Percentiles rank a stretch among this genome's conserved stretches.
Conservation (phyloP, 2,329 filamentous ascomycete genomes). For the Hypoxylon sp. region DNA sequence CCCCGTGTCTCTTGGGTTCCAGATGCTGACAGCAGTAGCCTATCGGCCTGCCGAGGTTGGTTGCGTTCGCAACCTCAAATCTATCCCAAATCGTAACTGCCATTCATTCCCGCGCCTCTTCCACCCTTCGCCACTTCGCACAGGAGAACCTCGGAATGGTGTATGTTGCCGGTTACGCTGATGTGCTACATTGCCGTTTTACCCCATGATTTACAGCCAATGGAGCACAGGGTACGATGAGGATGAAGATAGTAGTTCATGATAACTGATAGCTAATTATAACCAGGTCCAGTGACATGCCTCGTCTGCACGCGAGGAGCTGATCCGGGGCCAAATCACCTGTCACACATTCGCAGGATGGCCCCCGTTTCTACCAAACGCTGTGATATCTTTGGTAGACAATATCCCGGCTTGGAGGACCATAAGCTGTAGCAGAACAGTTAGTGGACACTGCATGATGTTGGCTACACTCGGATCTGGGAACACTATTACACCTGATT, state of each 20-base stretch:
- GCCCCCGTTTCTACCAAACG: slow-evolving; percentile 12
- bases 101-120: slow-evolving; percentile 27
- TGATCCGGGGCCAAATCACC: slow-evolving; percentile 11
- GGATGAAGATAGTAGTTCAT: neutral
- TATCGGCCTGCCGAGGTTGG: slow-evolving; percentile 13
- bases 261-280: slow-evolving; percentile 20
- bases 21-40: slow-evolving; percentile 6
- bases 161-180: neutral
- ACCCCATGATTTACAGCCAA: slow-evolving; percentile 1
- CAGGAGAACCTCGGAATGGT: neutral
- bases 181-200: slow-evolving; percentile 20
- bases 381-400: slow-evolving; percentile 7
- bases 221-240: neutral
- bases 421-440: neutral
- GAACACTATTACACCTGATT: neutral
- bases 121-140: slow-evolving; percentile 22
- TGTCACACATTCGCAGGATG: slow-evolving; percentile 12
- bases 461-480: slow-evolving; percentile 1
- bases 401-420: neutral
- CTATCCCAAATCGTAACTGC: slow-evolving; percentile 14
- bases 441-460: slow-evolving; percentile 5
- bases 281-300: slow-evolving; percentile 34
- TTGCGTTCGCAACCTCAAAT: slow-evolving; percentile 15
- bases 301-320: slow-evolving; percentile 27
- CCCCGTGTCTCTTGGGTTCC: slow-evolving; percentile 19